Percentiles rank a stretch among this genome's conserved stretches.
Conservation (phyloP, 495 filamentous ascomycete genomes). For the Penicillium goetzii region DNA sequence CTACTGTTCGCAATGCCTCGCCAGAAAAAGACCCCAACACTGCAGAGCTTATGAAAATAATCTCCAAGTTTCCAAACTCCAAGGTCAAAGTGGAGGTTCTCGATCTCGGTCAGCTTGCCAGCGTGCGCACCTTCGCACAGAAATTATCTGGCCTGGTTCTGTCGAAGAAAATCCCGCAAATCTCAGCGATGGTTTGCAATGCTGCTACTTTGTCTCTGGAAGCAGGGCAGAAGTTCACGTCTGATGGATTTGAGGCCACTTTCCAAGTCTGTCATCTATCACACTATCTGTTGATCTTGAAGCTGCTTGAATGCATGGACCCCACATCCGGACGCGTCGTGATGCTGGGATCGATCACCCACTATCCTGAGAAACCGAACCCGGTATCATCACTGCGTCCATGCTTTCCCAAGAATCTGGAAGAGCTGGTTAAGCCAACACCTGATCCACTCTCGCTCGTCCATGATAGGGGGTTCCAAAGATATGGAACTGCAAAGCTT, state of each 20-base stretch:
- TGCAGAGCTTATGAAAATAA: slow-evolving; percentile 37
- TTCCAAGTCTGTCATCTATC: slow-evolving; percentile 51
- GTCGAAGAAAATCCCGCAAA: slow-evolving; percentile 36
- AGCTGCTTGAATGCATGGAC: slow-evolving; percentile 47
- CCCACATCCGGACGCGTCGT: slow-evolving; percentile 39
- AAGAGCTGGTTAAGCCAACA: slow-evolving; percentile 32
- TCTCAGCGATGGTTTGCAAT: slow-evolving; percentile 51
- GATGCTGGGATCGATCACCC: slow-evolving; percentile 45
- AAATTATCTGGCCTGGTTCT: slow-evolving; percentile 32
- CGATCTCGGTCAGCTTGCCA: slow-evolving; percentile 43
- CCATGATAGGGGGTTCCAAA: slow-evolving; percentile 44
- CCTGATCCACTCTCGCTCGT: slow-evolving; percentile 29
- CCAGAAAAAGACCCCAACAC: slow-evolving; percentile 46
- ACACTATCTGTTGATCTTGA: slow-evolving; percentile 47
- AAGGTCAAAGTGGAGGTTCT: slow-evolving; percentile 42
- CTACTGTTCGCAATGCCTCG: slow-evolving; percentile 48
- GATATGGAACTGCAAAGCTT: slow-evolving; percentile 51
- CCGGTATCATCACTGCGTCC: slow-evolving; percentile 36
- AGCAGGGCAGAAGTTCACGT: slow-evolving; percentile 38
- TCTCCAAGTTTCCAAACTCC: slow-evolving; percentile 37
- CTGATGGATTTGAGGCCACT: slow-evolving; percentile 47
- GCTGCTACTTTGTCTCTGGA: slow-evolving; percentile 49
- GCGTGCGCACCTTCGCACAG: slow-evolving; percentile 43
- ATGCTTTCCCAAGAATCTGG: slow-evolving; percentile 26
- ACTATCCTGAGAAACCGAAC: slow-evolving; percentile 45